Evolutionary conservation across 768 basidiomycete species (phyloP).

Genomic region (Mycena filopes): DNA sequence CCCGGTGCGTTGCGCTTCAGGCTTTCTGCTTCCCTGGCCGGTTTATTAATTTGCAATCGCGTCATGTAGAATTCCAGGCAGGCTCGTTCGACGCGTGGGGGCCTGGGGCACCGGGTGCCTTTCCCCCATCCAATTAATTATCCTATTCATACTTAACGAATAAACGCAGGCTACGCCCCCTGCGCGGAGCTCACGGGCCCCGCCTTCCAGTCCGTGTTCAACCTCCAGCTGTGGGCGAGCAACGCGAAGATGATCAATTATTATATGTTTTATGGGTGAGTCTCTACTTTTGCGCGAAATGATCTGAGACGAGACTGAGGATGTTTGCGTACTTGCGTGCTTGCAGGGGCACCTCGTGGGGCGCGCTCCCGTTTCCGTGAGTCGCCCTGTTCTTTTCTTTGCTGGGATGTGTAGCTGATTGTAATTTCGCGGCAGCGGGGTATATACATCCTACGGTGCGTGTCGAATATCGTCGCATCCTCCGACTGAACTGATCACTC

Average conservation of each 20-base stretch:
- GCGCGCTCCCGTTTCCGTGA: slow-evolving; percentile 79
- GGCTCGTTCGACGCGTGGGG: slow-evolving; percentile 89
- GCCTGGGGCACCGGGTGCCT: slow-evolving; percentile 70
- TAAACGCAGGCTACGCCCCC: slow-evolving; percentile 62
- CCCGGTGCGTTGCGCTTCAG: slow-evolving; percentile 58
- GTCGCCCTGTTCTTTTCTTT: slow-evolving; percentile 35
- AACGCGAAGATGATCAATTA: slow-evolving; percentile 87
- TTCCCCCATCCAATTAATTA: not conserved
- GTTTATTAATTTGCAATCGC: not conserved
- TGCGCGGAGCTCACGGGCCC: slow-evolving; percentile 77
- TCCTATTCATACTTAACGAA: not conserved
- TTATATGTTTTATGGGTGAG: slow-evolving; percentile 87
- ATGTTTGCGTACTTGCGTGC: not conserved
- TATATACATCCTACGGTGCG: slow-evolving; percentile 58
- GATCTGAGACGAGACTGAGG: not conserved
- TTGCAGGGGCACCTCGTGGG: slow-evolving; percentile 86
- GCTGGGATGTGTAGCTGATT: not conserved
- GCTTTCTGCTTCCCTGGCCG: no score
- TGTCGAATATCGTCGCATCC: no score
- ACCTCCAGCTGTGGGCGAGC: slow-evolving; percentile 80
- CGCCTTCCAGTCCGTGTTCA: slow-evolving; percentile 83
- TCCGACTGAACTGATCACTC: no score
- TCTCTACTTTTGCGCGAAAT: not conserved
- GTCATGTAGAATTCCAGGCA: slow-evolving; percentile 65
- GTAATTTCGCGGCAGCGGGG: not conserved